A percentile compares a stretch with the other conserved stretches of the same genome.
Conservation (phyloP, 306 rosid genomes). For the Pterocarpus santalinus region DNA sequence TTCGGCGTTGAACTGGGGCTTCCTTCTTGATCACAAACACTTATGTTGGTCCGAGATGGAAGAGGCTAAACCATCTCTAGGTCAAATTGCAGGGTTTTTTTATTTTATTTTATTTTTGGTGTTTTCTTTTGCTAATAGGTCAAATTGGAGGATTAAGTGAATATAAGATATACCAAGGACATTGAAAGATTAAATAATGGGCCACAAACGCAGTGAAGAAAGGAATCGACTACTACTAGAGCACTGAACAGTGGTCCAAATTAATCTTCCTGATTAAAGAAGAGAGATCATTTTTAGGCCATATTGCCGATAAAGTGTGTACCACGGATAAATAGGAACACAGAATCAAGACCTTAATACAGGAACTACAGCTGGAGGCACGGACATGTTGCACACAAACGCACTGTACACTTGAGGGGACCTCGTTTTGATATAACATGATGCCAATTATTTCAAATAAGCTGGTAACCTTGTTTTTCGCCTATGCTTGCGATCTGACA, state of each 20-base stretch:
- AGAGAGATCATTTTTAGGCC: constrained; percentile 37
- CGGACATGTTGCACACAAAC: constrained; percentile 38
- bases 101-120: no score
- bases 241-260: constrained; percentile 45
- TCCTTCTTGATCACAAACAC: constrained; percentile 34
- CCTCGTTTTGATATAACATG: constrained; percentile 41
- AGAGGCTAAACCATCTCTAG: neutral
- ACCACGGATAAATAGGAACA: constrained; percentile 35
- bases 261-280: constrained; percentile 40
- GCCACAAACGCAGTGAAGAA: constrained; percentile 39
- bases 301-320: constrained; percentile 41
- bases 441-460: constrained; percentile 28
- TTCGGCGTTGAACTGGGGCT: neutral
- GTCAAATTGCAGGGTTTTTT: neutral
- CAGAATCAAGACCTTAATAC: constrained; percentile 41
- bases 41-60: neutral
- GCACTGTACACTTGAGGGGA: constrained; percentile 47
- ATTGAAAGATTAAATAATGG: constrained; percentile 47
- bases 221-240: constrained; percentile 34
- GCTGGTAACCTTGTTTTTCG: constrained; percentile 43
- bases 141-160: constrained; percentile 30
- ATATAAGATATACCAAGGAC: constrained; percentile 23
- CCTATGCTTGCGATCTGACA: constrained; percentile 38
- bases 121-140: no score
- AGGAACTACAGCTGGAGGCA: constrained; percentile 51